Percentiles rank a stretch among this genome's conserved stretches.
These are phyloP conservation scores for Flaveria trinervia DNA, from an alignment of 129 eudicot genomes.

Conservation along the genomic window DNA sequence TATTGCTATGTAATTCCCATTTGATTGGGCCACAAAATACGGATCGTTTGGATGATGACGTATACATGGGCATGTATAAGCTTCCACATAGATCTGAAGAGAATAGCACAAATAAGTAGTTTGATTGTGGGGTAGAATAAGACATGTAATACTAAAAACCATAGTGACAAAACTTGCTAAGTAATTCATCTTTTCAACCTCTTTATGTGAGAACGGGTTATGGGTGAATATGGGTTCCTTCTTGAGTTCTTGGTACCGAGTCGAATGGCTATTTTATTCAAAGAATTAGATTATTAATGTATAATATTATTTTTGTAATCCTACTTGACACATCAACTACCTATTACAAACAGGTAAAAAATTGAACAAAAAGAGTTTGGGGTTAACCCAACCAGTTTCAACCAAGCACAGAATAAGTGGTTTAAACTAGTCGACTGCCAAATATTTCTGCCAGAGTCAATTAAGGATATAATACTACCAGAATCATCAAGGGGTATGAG, in stretches of 20 bases:
- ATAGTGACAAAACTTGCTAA: not conserved
- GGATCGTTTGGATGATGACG: slow-evolving; percentile 79
- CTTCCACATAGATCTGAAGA: slow-evolving; percentile 81
- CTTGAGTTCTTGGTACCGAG: not conserved
- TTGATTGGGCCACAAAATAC: slow-evolving; percentile 82
- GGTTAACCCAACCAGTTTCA: not conserved
- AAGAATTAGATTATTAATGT: not conserved
- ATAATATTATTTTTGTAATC: too few species aligned
- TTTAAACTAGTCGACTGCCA: not conserved
- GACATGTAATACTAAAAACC: not conserved
- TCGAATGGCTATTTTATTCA: not conserved
- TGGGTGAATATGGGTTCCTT: not conserved
- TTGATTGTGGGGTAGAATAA: not conserved
- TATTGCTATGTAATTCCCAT: slow-evolving; percentile 85
- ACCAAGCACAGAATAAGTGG: not conserved
- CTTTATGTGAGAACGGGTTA: not conserved
- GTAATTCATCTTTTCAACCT: not conserved
- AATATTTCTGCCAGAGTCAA: not conserved
- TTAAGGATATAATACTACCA: not conserved
- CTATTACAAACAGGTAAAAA: too few species aligned
- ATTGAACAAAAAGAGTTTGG: not conserved
- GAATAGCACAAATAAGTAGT: not conserved
- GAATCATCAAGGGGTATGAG: not conserved
- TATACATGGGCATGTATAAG: slow-evolving; percentile 85
- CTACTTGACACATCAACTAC: not conserved